Percentiles rank a stretch among this genome's conserved stretches.
These are phyloP conservation scores for Sphaerulina musiva DNA, from an alignment of 2,329 filamentous ascomycete species.

Conservation along the genomic window DNA sequence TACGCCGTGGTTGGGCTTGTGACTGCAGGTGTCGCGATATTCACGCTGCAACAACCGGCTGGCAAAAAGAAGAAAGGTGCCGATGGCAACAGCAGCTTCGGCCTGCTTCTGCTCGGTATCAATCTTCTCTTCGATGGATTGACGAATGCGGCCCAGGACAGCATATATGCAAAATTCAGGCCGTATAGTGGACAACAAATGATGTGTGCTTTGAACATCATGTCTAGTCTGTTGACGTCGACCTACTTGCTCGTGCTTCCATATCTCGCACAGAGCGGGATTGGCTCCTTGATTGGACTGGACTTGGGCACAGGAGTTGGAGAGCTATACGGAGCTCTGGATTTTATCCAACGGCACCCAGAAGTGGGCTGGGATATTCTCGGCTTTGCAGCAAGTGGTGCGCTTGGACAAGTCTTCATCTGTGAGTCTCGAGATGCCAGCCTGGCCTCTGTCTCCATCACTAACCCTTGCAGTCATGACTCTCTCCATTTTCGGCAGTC, in stretches of 20 bases:
- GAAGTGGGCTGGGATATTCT: constrained; percentile 80
- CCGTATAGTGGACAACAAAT: constrained; percentile 90
- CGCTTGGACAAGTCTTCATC: constrained; percentile 92
- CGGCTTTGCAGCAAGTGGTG: constrained; percentile 82
- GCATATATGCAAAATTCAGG: constrained; percentile 73
- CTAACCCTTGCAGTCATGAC: constrained; percentile 45
- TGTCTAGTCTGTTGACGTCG: constrained; percentile 71
- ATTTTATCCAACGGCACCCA: constrained; percentile 74
- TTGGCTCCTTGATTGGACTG: constrained; percentile 41
- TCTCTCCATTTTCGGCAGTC: constrained; percentile 80
- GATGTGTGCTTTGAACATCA: constrained; percentile 97
- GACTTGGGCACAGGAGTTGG: constrained; percentile 49
- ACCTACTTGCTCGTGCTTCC: constrained; percentile 72
- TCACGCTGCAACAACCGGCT: constrained; percentile 68
- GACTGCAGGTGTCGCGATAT: constrained; percentile 85
- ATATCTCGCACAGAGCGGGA: constrained; percentile 59
- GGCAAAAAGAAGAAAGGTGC: constrained; percentile 36
- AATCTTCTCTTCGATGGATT: constrained; percentile 94
- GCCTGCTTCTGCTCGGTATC: constrained; percentile 73
- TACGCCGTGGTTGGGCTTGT: constrained; percentile 89
- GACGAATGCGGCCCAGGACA: constrained; percentile 93
- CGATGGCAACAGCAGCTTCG: constrained; percentile 61
- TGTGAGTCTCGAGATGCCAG: constrained; percentile 40
- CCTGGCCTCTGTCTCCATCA: not conserved
- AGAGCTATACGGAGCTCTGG: constrained; percentile 71